Conservation (phyloP, 192 early-diverging fungal genomes). For the Coemansia biformis region DNA sequence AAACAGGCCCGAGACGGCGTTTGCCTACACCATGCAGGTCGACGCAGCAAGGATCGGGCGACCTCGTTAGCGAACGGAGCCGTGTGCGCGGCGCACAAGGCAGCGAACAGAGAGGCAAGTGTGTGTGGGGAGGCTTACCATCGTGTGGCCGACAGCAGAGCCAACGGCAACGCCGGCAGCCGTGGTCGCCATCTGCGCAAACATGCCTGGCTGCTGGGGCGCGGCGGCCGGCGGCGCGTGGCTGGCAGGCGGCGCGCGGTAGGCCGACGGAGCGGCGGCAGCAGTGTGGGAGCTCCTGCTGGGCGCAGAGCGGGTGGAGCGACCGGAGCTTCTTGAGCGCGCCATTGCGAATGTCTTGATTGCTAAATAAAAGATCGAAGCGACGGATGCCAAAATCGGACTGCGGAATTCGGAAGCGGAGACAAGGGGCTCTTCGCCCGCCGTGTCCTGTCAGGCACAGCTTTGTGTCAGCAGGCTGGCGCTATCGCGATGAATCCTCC, state of each 20-base stretch:
- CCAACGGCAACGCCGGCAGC: constrained; percentile 94
- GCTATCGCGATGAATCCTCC: too few relatives aligned
- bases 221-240: constrained; percentile 50
- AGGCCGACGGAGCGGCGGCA: constrained; percentile 36
- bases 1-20: constrained; percentile 45
- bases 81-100: too few relatives aligned
- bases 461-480: too few relatives aligned
- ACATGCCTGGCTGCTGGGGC: constrained; percentile 67
- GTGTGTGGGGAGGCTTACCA: too few relatives aligned
- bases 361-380: neutral
- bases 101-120: too few relatives aligned
- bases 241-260: constrained; percentile 53
- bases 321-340: constrained; percentile 26
- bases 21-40: constrained; percentile 7
- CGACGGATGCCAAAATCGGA: too few relatives aligned
- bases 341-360: constrained; percentile 38
- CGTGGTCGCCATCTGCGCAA: constrained; percentile 81
- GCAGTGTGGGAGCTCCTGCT: constrained; percentile 41
- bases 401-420: too few relatives aligned
- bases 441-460: too few relatives aligned
- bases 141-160: constrained; percentile 67
- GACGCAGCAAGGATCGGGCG: too few relatives aligned
- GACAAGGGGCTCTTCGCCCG: too few relatives aligned
- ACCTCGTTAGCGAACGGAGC: too few relatives aligned
- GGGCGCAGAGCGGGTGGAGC: constrained; percentile 11